These are phyloP conservation scores for Cercospora zeina DNA, from an alignment of 2,329 filamentous ascomycete genomes.

Conservation along the genomic window DNA sequence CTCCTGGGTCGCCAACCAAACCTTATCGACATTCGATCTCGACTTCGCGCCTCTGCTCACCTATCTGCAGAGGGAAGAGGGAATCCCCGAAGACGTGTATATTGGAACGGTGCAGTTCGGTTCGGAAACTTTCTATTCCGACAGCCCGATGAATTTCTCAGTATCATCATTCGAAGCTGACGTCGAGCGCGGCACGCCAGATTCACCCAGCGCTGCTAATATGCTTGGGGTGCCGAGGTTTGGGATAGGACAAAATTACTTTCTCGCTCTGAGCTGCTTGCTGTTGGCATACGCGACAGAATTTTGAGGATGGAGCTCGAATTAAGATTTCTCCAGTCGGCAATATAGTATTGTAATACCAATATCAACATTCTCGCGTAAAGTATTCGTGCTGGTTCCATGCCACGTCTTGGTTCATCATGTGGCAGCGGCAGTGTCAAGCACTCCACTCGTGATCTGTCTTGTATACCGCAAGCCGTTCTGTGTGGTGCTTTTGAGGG, in stretches of 20 bases:
- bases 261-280: not conserved
- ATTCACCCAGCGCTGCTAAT: slow-evolving; percentile 6
- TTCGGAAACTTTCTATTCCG: slow-evolving; percentile 24
- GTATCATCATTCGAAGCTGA: slow-evolving; percentile 19
- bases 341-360: not conserved
- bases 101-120: slow-evolving; percentile 27
- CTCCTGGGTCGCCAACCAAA: slow-evolving; percentile 27
- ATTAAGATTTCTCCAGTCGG: not conserved
- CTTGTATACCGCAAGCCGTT: not conserved
- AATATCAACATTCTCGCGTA: not conserved
- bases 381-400: not conserved
- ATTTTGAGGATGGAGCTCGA: not conserved
- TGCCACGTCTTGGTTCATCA: not conserved
- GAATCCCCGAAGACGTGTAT: slow-evolving; percentile 22
- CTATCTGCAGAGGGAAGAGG: slow-evolving; percentile 16
- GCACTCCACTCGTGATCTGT: not conserved
- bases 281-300: not conserved
- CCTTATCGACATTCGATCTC: slow-evolving; percentile 22
- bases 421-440: not conserved
- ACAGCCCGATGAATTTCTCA: slow-evolving; percentile 25
- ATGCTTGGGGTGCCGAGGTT: not conserved
- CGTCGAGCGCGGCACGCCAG: slow-evolving; percentile 9
- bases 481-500: slow-evolving; percentile 1
- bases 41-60: slow-evolving; percentile 27
- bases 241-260: not conserved